These are phyloP conservation scores for Candolleomyces eurysporus DNA, from an alignment of 768 basidiomycete genomes.

Conservation along the genomic window DNA sequence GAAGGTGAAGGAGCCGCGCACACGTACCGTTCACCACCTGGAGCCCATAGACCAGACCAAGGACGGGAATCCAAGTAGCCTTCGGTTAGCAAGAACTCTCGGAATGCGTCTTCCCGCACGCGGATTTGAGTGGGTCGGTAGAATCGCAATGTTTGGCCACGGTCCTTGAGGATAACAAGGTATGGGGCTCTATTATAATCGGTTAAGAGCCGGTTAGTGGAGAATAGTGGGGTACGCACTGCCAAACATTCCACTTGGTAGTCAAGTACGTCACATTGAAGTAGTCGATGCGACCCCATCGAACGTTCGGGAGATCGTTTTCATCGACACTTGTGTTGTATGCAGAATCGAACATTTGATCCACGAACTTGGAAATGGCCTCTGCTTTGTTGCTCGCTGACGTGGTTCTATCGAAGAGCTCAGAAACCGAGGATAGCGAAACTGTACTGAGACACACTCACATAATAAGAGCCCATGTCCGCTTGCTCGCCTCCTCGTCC, in stretches of 20 bases:
- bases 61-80: constrained; percentile 60
- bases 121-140: constrained; percentile 64
- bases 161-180: constrained; percentile 66
- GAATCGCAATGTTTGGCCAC: constrained; percentile 81
- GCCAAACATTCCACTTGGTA: constrained; percentile 85
- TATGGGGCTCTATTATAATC: constrained; percentile 61
- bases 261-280: constrained; percentile 79
- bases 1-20: background rate
- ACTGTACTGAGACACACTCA: constrained; percentile 34
- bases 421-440: background rate
- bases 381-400: constrained; percentile 58
- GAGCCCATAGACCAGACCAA: constrained; percentile 69
- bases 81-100: constrained; percentile 64
- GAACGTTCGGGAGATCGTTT: constrained; percentile 66
- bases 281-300: constrained; percentile 87
- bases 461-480: constrained; percentile 81
- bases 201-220: background rate
- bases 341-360: constrained; percentile 71
- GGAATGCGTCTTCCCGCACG: constrained; percentile 56
- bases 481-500: constrained; percentile 56
- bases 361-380: constrained; percentile 66
- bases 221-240: constrained; percentile 45
- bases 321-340: constrained; percentile 60
- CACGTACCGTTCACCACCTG: constrained; percentile 70
- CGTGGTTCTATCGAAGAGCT: constrained; percentile 37